A percentile compares a stretch with the other conserved stretches of the same genome.
phyloP scores from a whole-genome alignment of 305 asterid genomes.

The Fraxinus baroniana region DNA sequence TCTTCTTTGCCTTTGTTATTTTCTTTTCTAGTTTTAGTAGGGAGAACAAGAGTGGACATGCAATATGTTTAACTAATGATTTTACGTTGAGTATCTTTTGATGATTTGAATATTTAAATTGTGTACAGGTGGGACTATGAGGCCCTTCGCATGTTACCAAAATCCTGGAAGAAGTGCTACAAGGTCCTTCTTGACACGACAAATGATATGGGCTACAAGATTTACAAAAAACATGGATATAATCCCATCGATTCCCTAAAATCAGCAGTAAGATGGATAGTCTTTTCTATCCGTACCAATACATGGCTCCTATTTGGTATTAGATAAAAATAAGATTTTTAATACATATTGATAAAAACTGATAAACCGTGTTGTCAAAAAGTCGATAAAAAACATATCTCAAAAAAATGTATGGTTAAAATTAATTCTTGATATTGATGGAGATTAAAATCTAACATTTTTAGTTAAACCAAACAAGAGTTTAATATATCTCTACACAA shows the following conservation, averaged over 20 bases:
- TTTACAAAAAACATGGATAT: slow-evolving; percentile 28
- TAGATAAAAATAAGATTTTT: too few species aligned
- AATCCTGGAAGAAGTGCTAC: slow-evolving; percentile 51
- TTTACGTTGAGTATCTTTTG: background rate
- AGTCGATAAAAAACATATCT: background rate
- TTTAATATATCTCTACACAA: background rate
- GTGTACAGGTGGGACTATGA: slow-evolving; percentile 47
- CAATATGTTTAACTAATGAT: background rate
- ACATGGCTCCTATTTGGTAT: background rate
- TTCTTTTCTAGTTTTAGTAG: background rate
- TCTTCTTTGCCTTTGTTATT: background rate
- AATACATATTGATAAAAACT: background rate
- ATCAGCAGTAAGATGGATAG: slow-evolving; percentile 13
- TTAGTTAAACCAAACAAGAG: background rate
- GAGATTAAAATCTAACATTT: too few species aligned
- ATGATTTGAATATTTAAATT: background rate
- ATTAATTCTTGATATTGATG: too few species aligned
- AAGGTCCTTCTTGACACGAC: slow-evolving; percentile 37
- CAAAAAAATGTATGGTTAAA: too few species aligned
- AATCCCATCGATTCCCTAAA: slow-evolving; percentile 21
- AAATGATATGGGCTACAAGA: slow-evolving; percentile 27
- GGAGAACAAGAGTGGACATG: background rate
- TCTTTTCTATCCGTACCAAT: background rate
- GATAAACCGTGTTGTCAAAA: too few species aligned
- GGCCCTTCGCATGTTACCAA: slow-evolving; percentile 35